Conservation (phyloP, 148 eudicot species). For the Camellia japonica region DNA sequence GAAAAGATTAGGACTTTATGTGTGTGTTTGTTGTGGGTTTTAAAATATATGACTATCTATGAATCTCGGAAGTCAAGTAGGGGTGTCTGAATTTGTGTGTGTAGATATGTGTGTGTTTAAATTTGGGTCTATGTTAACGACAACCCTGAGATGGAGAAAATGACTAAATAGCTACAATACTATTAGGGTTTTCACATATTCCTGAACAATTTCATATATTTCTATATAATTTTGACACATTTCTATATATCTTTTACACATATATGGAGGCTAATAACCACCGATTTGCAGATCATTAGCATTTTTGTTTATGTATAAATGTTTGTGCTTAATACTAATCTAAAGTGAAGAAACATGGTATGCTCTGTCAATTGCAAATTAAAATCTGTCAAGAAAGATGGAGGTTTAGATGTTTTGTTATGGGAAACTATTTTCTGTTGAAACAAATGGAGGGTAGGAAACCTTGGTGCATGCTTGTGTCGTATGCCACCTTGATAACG, state of each 20-base stretch:
- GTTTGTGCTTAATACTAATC: not conserved
- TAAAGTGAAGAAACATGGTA: constrained; percentile 4
- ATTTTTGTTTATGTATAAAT: not conserved
- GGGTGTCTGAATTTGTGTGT: too few relatives aligned
- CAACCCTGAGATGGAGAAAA: too few relatives aligned
- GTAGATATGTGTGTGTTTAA: too few relatives aligned
- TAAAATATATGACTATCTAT: not conserved
- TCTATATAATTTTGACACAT: too few relatives aligned
- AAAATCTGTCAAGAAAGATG: not conserved
- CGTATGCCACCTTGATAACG: not conserved
- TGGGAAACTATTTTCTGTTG: not conserved
- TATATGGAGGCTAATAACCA: too few relatives aligned
- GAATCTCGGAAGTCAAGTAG: too few relatives aligned
- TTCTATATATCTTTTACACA: too few relatives aligned
- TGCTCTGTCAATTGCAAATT: not conserved
- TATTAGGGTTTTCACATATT: too few relatives aligned
- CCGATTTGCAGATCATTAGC: too few relatives aligned
- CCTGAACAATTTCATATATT: too few relatives aligned
- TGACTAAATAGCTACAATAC: too few relatives aligned
- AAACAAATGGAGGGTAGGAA: not conserved
- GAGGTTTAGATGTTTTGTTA: not conserved
- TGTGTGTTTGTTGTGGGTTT: not conserved
- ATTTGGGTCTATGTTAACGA: too few relatives aligned
- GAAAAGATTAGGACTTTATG: not conserved
- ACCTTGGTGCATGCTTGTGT: not conserved